Base-by-base conservation (phyloP, 176 grass and related monocot genomes). In the Hordeum marinum region DNA sequence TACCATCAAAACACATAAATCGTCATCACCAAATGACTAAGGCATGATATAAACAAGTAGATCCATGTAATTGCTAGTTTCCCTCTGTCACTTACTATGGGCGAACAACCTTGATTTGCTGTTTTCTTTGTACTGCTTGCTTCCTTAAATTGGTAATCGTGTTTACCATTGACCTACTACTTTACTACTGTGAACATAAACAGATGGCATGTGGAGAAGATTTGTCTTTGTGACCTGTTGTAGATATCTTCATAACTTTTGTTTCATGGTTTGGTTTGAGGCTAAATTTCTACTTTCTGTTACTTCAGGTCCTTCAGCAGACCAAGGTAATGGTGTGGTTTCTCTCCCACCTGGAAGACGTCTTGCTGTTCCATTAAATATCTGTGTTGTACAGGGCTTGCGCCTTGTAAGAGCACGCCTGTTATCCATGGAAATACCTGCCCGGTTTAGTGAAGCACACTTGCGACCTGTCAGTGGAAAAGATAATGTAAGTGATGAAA, bases 371-470 rank as follows among this genome's bases (percentile, higher is more conserved):
- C 94, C 96, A 23, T 79, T 99, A 59, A 96, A 99, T 85, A 92
- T 96, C 18, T 99, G 93, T 63, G 96, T 94, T 76, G 77, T 92
- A 83, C 96, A 94, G 81, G 96, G 96, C 61, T 79, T 99, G 82
- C 91, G 91, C 23, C 94, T 99, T 84, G 92, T 94, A 68, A 90
- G 90, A 71, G 94, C 94, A 66, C 96, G 96, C 13, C 84, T 96
- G 57, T 84, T 99, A 18, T 96, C 96, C 35, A 99, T 99, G 96
- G 94, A 99, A 88, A 88, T 96, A 88, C 96, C 96, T 88, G 91
- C 91, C 58, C 86, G 80, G 15, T 90, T 94, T 82, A 85, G 77
- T 80, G 90, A 89, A 74, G 14, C 72, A 58, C 84, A 90, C 61
- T 81, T 86, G 31, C 85, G 57, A 77, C 72, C 58, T 64, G 70